Percentiles rank a stretch among this genome's conserved stretches.
Conservation (phyloP, 2,329 filamentous ascomycete genomes). For the Fusarium siculi region DNA sequence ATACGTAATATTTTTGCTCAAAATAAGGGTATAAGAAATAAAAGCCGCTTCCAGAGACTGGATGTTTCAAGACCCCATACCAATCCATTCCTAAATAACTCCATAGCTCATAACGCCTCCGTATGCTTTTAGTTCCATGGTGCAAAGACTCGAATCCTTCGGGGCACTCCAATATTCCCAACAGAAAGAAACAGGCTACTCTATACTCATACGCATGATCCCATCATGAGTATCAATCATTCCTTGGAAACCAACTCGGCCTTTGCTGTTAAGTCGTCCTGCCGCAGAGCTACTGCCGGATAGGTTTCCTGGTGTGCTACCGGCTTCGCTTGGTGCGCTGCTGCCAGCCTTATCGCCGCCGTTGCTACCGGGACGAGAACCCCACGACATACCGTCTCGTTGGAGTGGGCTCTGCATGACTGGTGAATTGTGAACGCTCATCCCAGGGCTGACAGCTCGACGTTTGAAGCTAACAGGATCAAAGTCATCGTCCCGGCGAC, state of each 20-base stretch:
- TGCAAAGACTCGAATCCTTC: slow-evolving; percentile 1
- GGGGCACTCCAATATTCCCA: background rate
- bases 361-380: slow-evolving; percentile 74
- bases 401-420: slow-evolving; percentile 86
- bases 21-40: slow-evolving; percentile 31
- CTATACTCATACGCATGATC: slow-evolving; percentile 97
- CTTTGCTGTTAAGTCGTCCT: slow-evolving; percentile 65
- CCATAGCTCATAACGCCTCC: slow-evolving; percentile 34
- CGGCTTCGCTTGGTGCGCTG: slow-evolving; percentile 63
- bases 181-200: slow-evolving; percentile 59
- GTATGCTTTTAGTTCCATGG: slow-evolving; percentile 26
- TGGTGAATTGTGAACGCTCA: slow-evolving; percentile 91
- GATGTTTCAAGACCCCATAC: slow-evolving; percentile 17
- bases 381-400: slow-evolving; percentile 76
- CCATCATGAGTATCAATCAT: slow-evolving; percentile 97
- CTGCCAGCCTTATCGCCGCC: slow-evolving; percentile 63
- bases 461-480: slow-evolving; percentile 90
- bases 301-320: slow-evolving; percentile 50
- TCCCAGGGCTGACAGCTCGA: slow-evolving; percentile 88
- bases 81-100: slow-evolving; percentile 15
- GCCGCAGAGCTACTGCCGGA: slow-evolving; percentile 46
- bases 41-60: slow-evolving; percentile 17
- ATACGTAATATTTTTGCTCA: slow-evolving; percentile 9
- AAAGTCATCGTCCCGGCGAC: slow-evolving; percentile 90
- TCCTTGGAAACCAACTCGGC: slow-evolving; percentile 82